Evolutionary conservation across 345 rosid species (phyloP).

Genomic region (Eutrema heterophyllum): DNA sequence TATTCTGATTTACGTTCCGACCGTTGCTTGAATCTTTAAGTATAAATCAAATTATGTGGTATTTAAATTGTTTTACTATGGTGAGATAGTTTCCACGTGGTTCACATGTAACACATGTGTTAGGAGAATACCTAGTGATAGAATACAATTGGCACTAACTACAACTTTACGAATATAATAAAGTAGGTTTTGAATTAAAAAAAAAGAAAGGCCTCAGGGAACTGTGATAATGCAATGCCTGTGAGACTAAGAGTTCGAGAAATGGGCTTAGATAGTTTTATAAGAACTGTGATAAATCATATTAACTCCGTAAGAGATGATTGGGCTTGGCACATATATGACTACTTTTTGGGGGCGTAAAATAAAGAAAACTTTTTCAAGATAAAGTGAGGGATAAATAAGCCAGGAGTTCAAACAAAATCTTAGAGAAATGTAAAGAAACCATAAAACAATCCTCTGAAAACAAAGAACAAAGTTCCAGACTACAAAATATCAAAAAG

Average conservation of each 20-base stretch:
- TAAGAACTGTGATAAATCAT: too few relatives aligned
- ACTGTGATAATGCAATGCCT: too few relatives aligned
- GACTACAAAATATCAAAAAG: constrained; percentile 16
- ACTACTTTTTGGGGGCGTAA: neutral
- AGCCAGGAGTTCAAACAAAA: neutral
- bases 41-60: neutral
- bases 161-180: too few relatives aligned
- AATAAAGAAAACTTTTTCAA: neutral
- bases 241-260: neutral
- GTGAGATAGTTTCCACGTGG: constrained; percentile 18
- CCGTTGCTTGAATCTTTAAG: neutral
- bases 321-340: too few relatives aligned
- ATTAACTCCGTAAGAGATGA: too few relatives aligned
- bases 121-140: neutral
- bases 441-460: constrained; percentile 8
- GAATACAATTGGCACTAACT: neutral
- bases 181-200: too few relatives aligned
- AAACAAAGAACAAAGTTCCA: neutral
- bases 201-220: too few relatives aligned
- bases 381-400: neutral
- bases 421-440: neutral
- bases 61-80: neutral
- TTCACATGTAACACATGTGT: constrained; percentile 21
- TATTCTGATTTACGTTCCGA: constrained; percentile 12
- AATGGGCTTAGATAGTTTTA: too few relatives aligned